Evolutionary conservation across 176 grass and related monocot species (phyloP).

Genomic region (Canna indica): DNA sequence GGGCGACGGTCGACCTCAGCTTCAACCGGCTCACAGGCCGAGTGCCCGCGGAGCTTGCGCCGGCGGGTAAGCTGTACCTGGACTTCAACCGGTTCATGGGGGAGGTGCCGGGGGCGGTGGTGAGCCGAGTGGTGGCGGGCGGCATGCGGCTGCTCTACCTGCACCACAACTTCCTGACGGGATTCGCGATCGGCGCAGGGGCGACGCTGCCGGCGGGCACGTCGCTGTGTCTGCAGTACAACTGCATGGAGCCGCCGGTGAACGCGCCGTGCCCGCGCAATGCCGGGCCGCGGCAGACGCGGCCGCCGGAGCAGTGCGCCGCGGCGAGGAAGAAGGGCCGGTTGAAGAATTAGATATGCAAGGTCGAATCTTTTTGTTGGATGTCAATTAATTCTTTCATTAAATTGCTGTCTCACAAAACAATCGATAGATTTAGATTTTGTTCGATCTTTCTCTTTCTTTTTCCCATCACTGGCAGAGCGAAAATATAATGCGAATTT

Average conservation of each 20-base stretch:
- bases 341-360: too few relatives aligned
- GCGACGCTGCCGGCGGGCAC: constrained; percentile 42
- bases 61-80: constrained; percentile 44
- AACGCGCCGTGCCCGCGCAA: constrained; percentile 46
- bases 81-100: constrained; percentile 75
- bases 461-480: too few relatives aligned
- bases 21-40: constrained; percentile 56
- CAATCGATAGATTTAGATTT: too few relatives aligned
- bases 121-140: constrained; percentile 34
- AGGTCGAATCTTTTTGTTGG: too few relatives aligned
- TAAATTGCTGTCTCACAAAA: too few relatives aligned
- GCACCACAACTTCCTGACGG: constrained; percentile 83
- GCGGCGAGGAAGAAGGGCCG: background rate
- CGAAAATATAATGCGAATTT: too few relatives aligned
- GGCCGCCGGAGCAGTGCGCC: constrained; percentile 52
- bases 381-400: too few relatives aligned
- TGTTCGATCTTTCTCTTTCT: too few relatives aligned
- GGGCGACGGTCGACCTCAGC: constrained; percentile 66
- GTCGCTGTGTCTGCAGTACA: constrained; percentile 75
- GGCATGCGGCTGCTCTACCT: constrained; percentile 76
- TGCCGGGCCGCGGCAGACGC: constrained; percentile 43
- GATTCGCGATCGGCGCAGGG: constrained; percentile 31
- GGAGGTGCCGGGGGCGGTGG: constrained; percentile 38
- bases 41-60: constrained; percentile 50
- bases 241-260: constrained; percentile 58